These are phyloP conservation scores for Fraxinus platypoda DNA, from an alignment of 305 asterid species.

Conservation along the genomic window DNA sequence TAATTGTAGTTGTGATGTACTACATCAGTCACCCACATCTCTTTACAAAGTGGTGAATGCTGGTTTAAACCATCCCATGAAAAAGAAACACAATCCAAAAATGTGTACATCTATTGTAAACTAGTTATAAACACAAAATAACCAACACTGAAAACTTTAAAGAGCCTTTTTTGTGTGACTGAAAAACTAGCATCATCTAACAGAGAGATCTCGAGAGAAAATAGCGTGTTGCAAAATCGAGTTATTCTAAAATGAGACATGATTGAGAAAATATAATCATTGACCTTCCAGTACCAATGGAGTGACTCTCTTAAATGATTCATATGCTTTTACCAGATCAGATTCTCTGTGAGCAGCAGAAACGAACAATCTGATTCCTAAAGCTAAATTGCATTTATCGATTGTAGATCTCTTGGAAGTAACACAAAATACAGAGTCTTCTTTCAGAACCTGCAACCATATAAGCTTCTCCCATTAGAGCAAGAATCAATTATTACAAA, in stretches of 20 bases:
- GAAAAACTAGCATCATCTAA: background rate
- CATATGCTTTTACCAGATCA: constrained; percentile 61
- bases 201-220: background rate
- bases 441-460: constrained; percentile 59
- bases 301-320: constrained; percentile 52
- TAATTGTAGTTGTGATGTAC: too few species aligned
- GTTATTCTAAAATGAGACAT: background rate
- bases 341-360: constrained; percentile 70
- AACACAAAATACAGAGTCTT: constrained; percentile 53
- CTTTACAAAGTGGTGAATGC: background rate
- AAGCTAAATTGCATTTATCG: constrained; percentile 74
- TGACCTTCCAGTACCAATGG: constrained; percentile 17
- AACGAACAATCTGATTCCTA: constrained; percentile 58
- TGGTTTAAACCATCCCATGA: background rate
- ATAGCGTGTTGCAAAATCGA: background rate
- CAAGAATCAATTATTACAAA: background rate
- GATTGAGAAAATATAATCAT: constrained; percentile 7
- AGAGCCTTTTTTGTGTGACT: background rate
- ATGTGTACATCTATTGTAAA: background rate
- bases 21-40: too few species aligned
- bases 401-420: constrained; percentile 67
- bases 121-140: background rate
- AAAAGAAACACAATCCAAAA: too few species aligned
- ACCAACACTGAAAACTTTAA: background rate
- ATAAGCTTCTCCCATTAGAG: background rate